Base-by-base conservation (phyloP, 2,329 filamentous ascomycete genomes). In the Coniochaeta hoffmannii region DNA sequence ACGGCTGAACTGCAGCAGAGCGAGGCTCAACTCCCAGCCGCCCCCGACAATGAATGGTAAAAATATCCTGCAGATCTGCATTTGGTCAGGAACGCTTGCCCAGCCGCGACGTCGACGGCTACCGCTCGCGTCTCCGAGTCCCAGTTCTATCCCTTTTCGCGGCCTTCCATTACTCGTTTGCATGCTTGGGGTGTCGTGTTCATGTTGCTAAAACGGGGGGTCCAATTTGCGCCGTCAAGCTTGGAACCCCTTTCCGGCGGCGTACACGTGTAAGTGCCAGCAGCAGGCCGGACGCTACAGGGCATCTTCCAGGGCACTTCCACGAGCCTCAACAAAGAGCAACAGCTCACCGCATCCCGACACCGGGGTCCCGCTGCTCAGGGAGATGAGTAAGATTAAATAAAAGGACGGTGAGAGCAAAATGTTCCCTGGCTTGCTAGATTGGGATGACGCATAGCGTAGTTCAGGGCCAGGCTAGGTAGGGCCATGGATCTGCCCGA, bases 171-270 rank as follows among this genome's bases (percentile, higher is more conserved):
- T n/a, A 28, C 5, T 46, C 41, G 22, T 26, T 46, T 46, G 41
- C 41, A 28, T 46, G 22, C 11, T 46, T 46, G 24, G 19, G 41
- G 6, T 19, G 41, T 46, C 41, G 41, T 46, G 41, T 46, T 46
- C 24, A 15, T 26, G 41, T 15, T 26, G 22, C 41, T n/a, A 28
- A 46, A 46, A 46, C 11, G 41, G 41, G 41, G 41, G 19, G 41
- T 46, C n/a, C 12, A 46, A 46, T 46, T n/a, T 46, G 41, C 41
- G 41, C 41, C n/a, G n/a, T n/a, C n/a, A n/a, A n/a, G n/a, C n/a
- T n/a, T n/a, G n/a, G n/a, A n/a, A 38, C 35, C 35, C 35, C 35
- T 38, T 38, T 38, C 35, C n/a, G 35, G 35, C 10, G 35, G 17
- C 12, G 17, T 41, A 41, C 36, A 38, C n/a, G 36, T 38, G 36